Base-by-base conservation (phyloP, 768 basidiomycete species). In the Grammothele lineata region DNA sequence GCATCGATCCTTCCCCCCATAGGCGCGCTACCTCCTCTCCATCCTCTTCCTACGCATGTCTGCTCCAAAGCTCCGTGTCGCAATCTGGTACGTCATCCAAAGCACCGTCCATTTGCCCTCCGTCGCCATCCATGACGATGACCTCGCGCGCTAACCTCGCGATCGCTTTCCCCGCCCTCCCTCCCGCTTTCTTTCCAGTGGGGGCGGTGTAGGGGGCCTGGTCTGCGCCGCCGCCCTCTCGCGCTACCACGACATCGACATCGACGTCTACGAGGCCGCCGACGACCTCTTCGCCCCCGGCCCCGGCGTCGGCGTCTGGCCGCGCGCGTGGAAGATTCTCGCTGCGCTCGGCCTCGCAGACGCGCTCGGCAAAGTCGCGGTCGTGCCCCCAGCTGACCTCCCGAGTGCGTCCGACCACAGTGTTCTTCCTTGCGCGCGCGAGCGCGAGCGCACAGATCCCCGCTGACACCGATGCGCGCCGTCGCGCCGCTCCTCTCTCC, bases 51-150 rank as follows among this genome's bases (percentile, higher is more conserved):
- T 24, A 17, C 30, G 41, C 32, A 45, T 43, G 40, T 41, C 43
- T 30, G 8, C 35, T 30, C 58, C 61, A 42, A 76, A 66, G 50
- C 63, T 80, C 51, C 71, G 66, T 54, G 75, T 81, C 43, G 78
- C 72, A 17, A 76, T 81, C 34, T 80, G 78, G 80, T 81, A 53
- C 49, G 70, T 64, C 40, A 17, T 43, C 44, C 11, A n/a, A n/a
- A n/a, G n/a, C n/a, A n/a, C n/a, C n/a, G n/a, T n/a, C n/a, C n/a
- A n/a, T n/a, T n/a, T n/a, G n/a, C n/a, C n/a, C n/a, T n/a, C n/a
- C n/a, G n/a, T n/a, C n/a, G n/a, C n/a, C n/a, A n/a, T n/a, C n/a
- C n/a, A n/a, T n/a, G n/a, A n/a, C n/a, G n/a, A n/a, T n/a, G n/a
- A n/a, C n/a, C n/a, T n/a, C n/a, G n/a, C n/a, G n/a, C n/a, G n/a